A percentile compares a stretch with the other conserved stretches of the same genome.
These are phyloP conservation scores for Sungouiozyma ichnusensis DNA, from an alignment of 805 yeast species.

Conservation along the genomic window DNA sequence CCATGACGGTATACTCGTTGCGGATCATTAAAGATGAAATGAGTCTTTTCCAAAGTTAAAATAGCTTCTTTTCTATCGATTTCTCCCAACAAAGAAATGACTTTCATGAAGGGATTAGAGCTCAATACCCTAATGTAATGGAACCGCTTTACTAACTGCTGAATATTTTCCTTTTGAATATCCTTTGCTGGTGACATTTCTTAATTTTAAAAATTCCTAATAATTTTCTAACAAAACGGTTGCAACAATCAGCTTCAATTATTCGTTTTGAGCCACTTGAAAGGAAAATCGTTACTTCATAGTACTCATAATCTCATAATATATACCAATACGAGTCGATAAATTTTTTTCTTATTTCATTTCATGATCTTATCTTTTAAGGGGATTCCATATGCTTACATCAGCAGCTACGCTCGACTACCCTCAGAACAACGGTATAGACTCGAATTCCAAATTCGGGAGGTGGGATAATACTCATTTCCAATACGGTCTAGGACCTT, in stretches of 20 bases:
- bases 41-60: slow-evolving; percentile 61
- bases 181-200: background rate
- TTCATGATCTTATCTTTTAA: too few relatives aligned
- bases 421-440: too few relatives aligned
- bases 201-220: too few relatives aligned
- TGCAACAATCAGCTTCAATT: too few relatives aligned
- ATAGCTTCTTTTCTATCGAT: slow-evolving; percentile 60
- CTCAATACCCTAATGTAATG: slow-evolving; percentile 36
- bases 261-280: too few relatives aligned
- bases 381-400: too few relatives aligned
- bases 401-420: too few relatives aligned
- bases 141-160: slow-evolving; percentile 32
- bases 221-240: background rate
- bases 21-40: slow-evolving; percentile 34
- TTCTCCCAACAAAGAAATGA: slow-evolving; percentile 52
- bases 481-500: background rate
- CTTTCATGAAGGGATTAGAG: slow-evolving; percentile 57
- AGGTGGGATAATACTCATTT: background rate
- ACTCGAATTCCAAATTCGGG: too few relatives aligned
- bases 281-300: too few relatives aligned
- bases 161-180: background rate
- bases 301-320: background rate
- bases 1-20: slow-evolving; percentile 2
- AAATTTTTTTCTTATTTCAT: too few relatives aligned
- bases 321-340: background rate